Evolutionary conservation across 768 basidiomycete species (phyloP), one percentile per base, ranked within the genome.

Genomic region (Tremella yokohamensis): DNA sequence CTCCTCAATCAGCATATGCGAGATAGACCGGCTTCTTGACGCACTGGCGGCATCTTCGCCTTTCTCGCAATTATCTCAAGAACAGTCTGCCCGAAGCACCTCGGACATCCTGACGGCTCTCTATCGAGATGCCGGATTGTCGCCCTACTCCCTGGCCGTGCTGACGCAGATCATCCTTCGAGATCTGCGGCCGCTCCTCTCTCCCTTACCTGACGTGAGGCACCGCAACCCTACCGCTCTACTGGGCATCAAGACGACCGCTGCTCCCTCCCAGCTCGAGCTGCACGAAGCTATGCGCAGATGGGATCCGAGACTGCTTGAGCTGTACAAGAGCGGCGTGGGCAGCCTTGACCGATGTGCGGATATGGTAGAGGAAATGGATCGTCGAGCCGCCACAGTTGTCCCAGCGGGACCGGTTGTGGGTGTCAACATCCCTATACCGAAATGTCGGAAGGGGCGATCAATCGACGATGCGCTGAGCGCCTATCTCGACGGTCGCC

Each of bases 101-200:
- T 40, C 60, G 16, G 62, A 58, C 0, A 80, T 85, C 57, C 78
- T 91, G 1, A 77, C 78, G n/a, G 73, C 78, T 15, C 79, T 93
- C 2, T 91, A 84, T 62, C 79, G 80, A 40, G 74, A 79, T 9
- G 65, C 68, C 16, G 40, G 37, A 1, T 77, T 90, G 9, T 79
- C 84, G 1, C 84, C 89, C 0, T 75, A 76, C 11, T 86, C 88
- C 40, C 82, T 86, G 1, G 80, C 83, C 0, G 82, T 86, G 60
- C 78, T 93, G 49, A 87, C 87, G 0, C 92, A 97, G 68, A 86
- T 94, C 62, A 87, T 97, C 58, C 82, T 94, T 37, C 88, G 87
- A 62, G 92, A 97, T 72, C 78, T 97, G 0, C 82, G 85, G 25
- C 90, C 90, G 8, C 72, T 93, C 1, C 72, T 92, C 1, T 88